Evolutionary conservation across 345 rosid genomes (phyloP).

Genomic region (Citropsis articulata): DNA sequence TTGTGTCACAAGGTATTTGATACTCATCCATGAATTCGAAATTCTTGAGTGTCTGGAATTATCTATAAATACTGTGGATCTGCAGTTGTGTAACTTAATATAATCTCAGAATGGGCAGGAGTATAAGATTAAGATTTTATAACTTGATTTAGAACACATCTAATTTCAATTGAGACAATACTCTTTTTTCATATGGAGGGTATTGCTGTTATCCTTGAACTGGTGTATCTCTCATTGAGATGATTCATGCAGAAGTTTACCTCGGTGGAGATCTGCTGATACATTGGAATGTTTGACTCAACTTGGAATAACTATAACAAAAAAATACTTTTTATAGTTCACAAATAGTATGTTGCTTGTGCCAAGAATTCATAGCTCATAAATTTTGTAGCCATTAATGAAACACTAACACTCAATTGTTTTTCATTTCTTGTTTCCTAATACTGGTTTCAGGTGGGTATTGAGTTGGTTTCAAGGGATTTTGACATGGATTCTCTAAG

Average conservation of each 20-base stretch:
- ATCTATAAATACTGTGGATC: not conserved
- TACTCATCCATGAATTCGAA: not conserved
- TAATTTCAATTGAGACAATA: not conserved
- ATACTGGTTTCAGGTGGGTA: constrained; percentile 62
- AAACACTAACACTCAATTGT: constrained; percentile 11
- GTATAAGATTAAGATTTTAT: too few relatives aligned
- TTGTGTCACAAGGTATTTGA: constrained; percentile 87
- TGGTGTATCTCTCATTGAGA: not conserved
- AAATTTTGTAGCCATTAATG: not conserved
- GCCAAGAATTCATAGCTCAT: not conserved
- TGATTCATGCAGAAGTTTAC: not conserved
- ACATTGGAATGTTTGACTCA: not conserved
- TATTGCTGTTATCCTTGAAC: not conserved
- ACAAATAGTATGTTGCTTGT: not conserved
- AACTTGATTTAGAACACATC: not conserved
- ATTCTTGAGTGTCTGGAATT: constrained; percentile 6
- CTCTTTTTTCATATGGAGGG: not conserved
- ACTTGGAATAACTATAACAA: not conserved
- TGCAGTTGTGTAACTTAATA: not conserved
- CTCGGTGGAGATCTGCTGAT: not conserved
- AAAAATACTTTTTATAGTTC: not conserved
- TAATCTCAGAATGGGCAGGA: not conserved
- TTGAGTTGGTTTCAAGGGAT: constrained; percentile 94
- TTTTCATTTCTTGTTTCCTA: not conserved
- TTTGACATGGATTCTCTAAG: constrained; percentile 93